Evolutionary conservation across 163 green algal species (phyloP), one percentile per base, ranked within the genome.

Genomic region (Volvox carteri): DNA sequence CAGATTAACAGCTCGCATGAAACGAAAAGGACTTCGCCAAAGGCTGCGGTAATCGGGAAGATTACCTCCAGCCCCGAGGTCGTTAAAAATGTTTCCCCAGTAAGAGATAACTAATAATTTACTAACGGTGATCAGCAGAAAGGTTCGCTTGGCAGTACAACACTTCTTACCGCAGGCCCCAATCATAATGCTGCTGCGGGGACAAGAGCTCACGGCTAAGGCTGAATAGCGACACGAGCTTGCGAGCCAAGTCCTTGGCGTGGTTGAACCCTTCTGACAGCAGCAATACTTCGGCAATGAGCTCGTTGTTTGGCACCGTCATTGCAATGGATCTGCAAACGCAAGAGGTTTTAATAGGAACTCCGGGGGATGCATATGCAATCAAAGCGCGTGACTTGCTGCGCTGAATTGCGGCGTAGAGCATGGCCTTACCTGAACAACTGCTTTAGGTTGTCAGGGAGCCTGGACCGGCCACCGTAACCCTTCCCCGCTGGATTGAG

Each of bases 401-500:
- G n/a, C n/a, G n/a, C n/a, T n/a, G n/a, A 25, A 60, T 60, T 60
- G 50, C 50, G 16, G 16, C 16, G 14, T 16, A 60, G 50, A 60
- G 50, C 67, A 44, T 21, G 33, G 16, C 7, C 46, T 12, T 75
- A 94, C 73, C 96, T 93, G 92, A 98, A 97, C 62, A 98, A 94
- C 85, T 95, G 91, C 93, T 97, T 97, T 18, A 98, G 90, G 94
- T 97, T 98, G 88, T 98, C 96, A 14, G 96, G 96, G 50, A 98
- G 95, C 92, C 97, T 96, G 54, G 94, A 96, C 62, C 96, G 92
- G 21, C 96, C 96, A 16, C 95, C 95, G 65, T 98, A 98, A 48
- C 95, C 96, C 89, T 97, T 97, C 41, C 95, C 95, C 6, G 95
- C 96, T 16, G 96, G 96, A 92, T 98, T 98, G 33, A 98, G 88